Evolutionary conservation across 768 basidiomycete genomes (phyloP).

Genomic region (Neoboletus subvelutipes): DNA sequence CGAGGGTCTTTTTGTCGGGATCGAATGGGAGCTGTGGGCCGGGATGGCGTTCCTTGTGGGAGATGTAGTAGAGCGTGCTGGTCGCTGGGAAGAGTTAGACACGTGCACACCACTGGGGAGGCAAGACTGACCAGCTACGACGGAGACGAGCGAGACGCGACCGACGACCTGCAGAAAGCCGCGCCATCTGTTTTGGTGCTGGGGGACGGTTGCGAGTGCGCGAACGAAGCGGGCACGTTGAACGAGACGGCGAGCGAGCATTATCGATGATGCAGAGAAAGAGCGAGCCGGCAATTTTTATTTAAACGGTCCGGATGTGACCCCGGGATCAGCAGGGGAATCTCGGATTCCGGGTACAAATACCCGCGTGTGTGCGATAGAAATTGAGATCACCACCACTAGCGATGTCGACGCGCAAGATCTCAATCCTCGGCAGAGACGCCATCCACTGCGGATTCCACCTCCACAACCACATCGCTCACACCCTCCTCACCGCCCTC

Average conservation of each 20-base stretch:
- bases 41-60: conserved; percentile 78
- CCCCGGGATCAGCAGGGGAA: conserved; percentile 1
- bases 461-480: conserved; percentile 80
- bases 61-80: conserved; percentile 70
- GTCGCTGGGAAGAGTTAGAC: conserved; percentile 29
- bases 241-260: conserved; percentile 12
- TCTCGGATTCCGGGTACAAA: conserved; percentile 7
- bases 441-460: conserved; percentile 95
- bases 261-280: not conserved
- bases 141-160: conserved; percentile 67
- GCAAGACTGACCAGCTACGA: conserved; percentile 43
- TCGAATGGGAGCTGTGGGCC: conserved; percentile 87
- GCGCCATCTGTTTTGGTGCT: conserved; percentile 34
- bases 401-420: conserved; percentile 40
- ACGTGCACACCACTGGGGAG: not conserved
- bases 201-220: not conserved
- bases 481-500: conserved; percentile 67
- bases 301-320: no score
- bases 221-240: conserved; percentile 4
- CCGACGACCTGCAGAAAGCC: conserved; percentile 59
- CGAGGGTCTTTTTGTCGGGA: conserved; percentile 86
- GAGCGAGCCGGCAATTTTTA: no score
- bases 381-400: no score
- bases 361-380: not conserved
- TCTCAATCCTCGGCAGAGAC: conserved; percentile 81